phyloP scores from a whole-genome alignment of 2,329 filamentous ascomycete species.

The Sporothrix pallida region DNA sequence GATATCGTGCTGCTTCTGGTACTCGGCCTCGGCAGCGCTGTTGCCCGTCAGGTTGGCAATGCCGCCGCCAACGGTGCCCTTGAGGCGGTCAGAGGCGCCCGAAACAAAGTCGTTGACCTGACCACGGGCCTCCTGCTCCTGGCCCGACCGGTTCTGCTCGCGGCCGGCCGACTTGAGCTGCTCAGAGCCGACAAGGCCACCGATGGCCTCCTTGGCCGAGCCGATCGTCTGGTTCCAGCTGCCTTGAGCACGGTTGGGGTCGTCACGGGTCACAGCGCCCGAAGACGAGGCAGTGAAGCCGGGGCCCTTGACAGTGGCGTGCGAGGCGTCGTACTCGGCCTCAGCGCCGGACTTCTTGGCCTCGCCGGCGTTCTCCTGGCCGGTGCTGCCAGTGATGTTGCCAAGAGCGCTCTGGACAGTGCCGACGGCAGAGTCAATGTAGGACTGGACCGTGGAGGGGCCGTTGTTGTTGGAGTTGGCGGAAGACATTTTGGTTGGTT shows the following conservation, averaged over 20 bases:
- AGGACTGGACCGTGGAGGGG: constrained; percentile 80
- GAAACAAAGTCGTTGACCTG: constrained; percentile 76
- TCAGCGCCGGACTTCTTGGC: constrained; percentile 68
- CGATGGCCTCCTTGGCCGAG: constrained; percentile 79
- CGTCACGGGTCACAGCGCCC: constrained; percentile 73
- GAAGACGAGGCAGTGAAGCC: constrained; percentile 71
- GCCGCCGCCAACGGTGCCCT: constrained; percentile 70
- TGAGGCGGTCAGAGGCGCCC: constrained; percentile 70
- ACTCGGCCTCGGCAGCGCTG: constrained; percentile 65
- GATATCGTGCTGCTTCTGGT: constrained; percentile 72
- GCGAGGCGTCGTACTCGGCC: constrained; percentile 73
- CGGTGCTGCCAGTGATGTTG: constrained; percentile 71
- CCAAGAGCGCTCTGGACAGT: constrained; percentile 75
- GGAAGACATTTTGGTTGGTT: constrained; percentile 30
- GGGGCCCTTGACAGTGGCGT: constrained; percentile 76
- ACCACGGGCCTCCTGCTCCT: constrained; percentile 80
- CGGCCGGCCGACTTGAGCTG: constrained; percentile 74
- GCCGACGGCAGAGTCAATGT: constrained; percentile 74
- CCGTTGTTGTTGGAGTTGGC: constrained; percentile 44
- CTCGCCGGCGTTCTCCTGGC: constrained; percentile 70
- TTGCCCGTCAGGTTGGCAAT: constrained; percentile 77
- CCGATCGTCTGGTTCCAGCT: constrained; percentile 90
- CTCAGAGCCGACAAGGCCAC: constrained; percentile 77
- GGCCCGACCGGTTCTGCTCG: constrained; percentile 79
- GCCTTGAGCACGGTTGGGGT: constrained; percentile 73